Evolutionary conservation across 345 rosid genomes (phyloP).

Genomic region (Euphorbia pulcherrima): DNA sequence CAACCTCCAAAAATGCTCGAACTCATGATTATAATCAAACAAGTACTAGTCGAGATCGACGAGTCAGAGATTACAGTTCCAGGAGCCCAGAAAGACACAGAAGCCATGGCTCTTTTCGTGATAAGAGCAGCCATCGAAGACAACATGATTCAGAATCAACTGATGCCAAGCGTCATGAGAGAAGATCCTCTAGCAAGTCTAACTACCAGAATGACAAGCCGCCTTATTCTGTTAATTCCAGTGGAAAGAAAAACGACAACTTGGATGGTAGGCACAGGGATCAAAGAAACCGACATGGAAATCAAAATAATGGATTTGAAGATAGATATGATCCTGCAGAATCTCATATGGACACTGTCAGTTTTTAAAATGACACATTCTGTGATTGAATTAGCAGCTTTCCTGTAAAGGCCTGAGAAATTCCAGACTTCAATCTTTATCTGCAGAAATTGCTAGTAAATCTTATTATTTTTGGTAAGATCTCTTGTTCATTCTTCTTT

Average conservation of each 20-base stretch:
- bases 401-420: constrained; percentile 11
- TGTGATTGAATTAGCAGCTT: constrained; percentile 14
- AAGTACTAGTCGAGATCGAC: constrained; percentile 14
- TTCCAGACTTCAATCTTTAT: background rate
- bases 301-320: constrained; percentile 44
- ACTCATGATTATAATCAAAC: constrained; percentile 20
- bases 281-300: constrained; percentile 22
- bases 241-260: constrained; percentile 15
- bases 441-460: constrained; percentile 1
- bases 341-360: constrained; percentile 24
- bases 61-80: constrained; percentile 13
- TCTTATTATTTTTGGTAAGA: constrained; percentile 27
- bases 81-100: constrained; percentile 8
- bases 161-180: constrained; percentile 30
- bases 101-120: constrained; percentile 33
- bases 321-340: constrained; percentile 77
- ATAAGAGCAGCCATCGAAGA: constrained; percentile 24
- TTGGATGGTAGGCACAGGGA: constrained; percentile 25
- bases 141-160: constrained; percentile 37
- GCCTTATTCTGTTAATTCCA: constrained; percentile 17
- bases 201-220: constrained; percentile 26
- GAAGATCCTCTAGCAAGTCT: constrained; percentile 38
- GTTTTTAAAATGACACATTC: constrained; percentile 14
- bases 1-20: constrained; percentile 28
- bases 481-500: constrained; percentile 8